Conservation (phyloP, 1,284 basidiomycete species). For the Singerocomus rubriflavus region DNA sequence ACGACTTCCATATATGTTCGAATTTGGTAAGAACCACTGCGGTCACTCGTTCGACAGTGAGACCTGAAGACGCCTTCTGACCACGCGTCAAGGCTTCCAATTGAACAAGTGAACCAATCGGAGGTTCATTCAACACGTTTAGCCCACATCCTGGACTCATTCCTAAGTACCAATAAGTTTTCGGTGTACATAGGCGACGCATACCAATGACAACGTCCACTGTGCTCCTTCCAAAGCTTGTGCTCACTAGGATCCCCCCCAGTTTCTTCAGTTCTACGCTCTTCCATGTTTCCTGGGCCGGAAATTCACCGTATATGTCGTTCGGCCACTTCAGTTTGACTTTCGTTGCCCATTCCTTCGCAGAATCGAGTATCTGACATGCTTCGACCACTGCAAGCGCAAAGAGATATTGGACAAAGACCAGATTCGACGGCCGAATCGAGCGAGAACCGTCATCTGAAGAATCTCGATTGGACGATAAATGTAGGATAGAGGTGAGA, state of each 20-base stretch:
- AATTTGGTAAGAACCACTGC: constrained; percentile 80
- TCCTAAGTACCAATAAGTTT: constrained; percentile 1
- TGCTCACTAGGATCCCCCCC: constrained; percentile 91
- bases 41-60: constrained; percentile 73
- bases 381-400: constrained; percentile 90
- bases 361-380: constrained; percentile 52
- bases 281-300: constrained; percentile 42
- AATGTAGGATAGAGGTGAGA: neutral
- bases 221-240: constrained; percentile 70
- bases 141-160: constrained; percentile 75
- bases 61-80: constrained; percentile 18
- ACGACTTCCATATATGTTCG: constrained; percentile 74
- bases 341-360: constrained; percentile 44
- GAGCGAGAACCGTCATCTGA: constrained; percentile 7
- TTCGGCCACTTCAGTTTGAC: constrained; percentile 97
- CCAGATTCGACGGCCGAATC: constrained; percentile 67
- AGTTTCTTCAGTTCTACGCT: constrained; percentile 57
- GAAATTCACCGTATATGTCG: constrained; percentile 80
- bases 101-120: constrained; percentile 81
- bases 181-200: constrained; percentile 20
- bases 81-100: constrained; percentile 44
- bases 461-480: neutral
- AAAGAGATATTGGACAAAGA: constrained; percentile 96
- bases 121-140: constrained; percentile 82
- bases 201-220: constrained; percentile 81